Conservation (phyloP, 306 rosid genomes). For the Myrica gale region DNA sequence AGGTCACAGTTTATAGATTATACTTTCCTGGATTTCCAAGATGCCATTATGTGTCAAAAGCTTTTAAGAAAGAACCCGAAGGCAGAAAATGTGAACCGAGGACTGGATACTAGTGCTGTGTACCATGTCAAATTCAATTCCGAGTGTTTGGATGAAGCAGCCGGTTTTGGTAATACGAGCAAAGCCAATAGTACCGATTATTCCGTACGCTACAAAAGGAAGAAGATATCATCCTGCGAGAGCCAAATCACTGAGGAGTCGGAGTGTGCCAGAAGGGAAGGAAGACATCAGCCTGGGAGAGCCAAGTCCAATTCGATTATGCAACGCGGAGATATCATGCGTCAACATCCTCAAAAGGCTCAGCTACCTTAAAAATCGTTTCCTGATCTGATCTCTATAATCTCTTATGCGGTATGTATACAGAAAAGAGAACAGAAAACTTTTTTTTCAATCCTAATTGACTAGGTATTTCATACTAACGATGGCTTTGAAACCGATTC, state of each 20-base stretch:
- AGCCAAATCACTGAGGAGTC: neutral
- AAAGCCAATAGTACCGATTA: neutral
- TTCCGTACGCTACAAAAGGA: neutral
- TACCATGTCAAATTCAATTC: neutral
- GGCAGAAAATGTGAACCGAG: neutral
- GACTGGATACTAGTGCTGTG: neutral
- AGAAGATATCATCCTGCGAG: neutral
- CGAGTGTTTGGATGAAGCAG: neutral
- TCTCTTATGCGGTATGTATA: neutral
- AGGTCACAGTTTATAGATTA: conserved; percentile 19
- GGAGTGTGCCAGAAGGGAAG: neutral
- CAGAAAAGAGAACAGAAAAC: neutral
- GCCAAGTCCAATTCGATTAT: neutral
- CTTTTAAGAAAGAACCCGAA: conserved; percentile 14
- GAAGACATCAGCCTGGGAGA: neutral
- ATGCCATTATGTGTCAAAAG: conserved; percentile 55
- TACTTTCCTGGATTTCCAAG: conserved; percentile 44
- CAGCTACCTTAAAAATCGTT: neutral
- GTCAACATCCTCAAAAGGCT: neutral
- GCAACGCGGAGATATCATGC: neutral
- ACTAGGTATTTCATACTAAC: neutral
- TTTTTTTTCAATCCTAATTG: neutral
- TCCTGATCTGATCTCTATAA: neutral
- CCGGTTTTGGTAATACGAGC: neutral
- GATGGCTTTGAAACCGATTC: no score